phyloP scores from a whole-genome alignment of 1,284 basidiomycete species.

The Leccinum fallax region DNA sequence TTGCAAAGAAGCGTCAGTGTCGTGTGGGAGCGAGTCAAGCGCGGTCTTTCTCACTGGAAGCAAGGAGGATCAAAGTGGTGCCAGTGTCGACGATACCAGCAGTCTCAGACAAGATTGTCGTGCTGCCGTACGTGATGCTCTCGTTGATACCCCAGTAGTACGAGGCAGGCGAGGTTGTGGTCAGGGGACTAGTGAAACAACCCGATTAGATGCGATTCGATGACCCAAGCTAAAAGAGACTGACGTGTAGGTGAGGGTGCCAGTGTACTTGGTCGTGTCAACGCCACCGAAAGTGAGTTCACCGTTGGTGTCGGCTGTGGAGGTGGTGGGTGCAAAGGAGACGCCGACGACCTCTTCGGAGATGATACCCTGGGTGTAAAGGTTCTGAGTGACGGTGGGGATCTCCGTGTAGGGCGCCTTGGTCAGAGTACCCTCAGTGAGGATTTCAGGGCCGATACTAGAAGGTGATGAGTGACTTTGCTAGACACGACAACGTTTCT shows the following conservation, averaged over 20 bases:
- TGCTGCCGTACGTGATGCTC: conserved; percentile 53
- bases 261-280: conserved; percentile 51
- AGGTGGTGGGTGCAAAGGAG: conserved; percentile 43
- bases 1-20: conserved; percentile 7
- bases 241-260: conserved; percentile 47
- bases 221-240: conserved; percentile 17
- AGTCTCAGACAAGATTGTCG: conserved; percentile 46
- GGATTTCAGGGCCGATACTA: conserved; percentile 34
- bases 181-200: conserved; percentile 43
- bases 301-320: conserved; percentile 32
- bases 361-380: conserved; percentile 37
- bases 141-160: conserved; percentile 67
- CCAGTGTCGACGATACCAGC: conserved; percentile 70
- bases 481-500: conserved; percentile 2
- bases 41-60: conserved; percentile 31
- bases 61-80: conserved; percentile 39
- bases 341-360: conserved; percentile 37
- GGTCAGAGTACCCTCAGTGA: conserved; percentile 33
- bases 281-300: conserved; percentile 53
- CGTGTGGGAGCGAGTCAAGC: not conserved
- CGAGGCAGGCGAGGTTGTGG: conserved; percentile 48
- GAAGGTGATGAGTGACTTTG: conserved; percentile 40
- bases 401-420: conserved; percentile 15
- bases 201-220: not conserved
- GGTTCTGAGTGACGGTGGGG: conserved; percentile 41